Evolutionary conservation across 2,329 filamentous ascomycete genomes (phyloP), one percentile per base, ranked within the genome.

Genomic region (Alternaria ethzedia): DNA sequence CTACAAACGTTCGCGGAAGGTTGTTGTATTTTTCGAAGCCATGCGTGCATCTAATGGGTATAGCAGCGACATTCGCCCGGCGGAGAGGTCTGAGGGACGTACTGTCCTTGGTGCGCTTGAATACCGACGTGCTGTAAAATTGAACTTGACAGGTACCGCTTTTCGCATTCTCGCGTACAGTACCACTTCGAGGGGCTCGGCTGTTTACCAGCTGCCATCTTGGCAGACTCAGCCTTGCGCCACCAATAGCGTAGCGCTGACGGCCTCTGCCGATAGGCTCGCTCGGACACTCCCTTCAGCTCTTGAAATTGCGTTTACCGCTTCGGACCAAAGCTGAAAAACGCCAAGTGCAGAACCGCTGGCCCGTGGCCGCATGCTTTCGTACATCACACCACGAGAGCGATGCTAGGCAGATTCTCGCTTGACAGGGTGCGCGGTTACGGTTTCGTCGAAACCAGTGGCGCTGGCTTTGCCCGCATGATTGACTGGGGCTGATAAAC

Each of bases 181-280:
- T 21, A 41, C 52, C 45, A 12, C 45, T 20, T 65, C 54, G 43
- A 54, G 59, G 45, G 36, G 44, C 28, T 10, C 30, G 36, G 50
- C 21, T 47, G 30, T 25, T 59, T 15, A 23, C 51, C 54, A 56
- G 58, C 66, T 66, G 58, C 61, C 47, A n/a, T 64, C 63, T 69
- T 72, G 62, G 65, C 52, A 50, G 64, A 60, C 52, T 69, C 70
- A 73, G 72, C 71, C 67, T 70, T 67, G 58, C 68, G 72, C 68
- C 68, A 70, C 67, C 32, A 54, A 62, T 28, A 20, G 43, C 54
- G 66, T 61, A 65, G 61, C 67, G 61, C 64, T 49, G 41, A 43
- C 15, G 15, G 52, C 59, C 47, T 59, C 49, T 52, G 49, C n/a
- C 45, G 41, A 61, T 30, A 57, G 54, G 54, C 9, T 28, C 17